Evolutionary conservation across 164 flowering plant species (phyloP), one percentile per base, ranked within the genome.

Genomic region (Litsea cubeba): DNA sequence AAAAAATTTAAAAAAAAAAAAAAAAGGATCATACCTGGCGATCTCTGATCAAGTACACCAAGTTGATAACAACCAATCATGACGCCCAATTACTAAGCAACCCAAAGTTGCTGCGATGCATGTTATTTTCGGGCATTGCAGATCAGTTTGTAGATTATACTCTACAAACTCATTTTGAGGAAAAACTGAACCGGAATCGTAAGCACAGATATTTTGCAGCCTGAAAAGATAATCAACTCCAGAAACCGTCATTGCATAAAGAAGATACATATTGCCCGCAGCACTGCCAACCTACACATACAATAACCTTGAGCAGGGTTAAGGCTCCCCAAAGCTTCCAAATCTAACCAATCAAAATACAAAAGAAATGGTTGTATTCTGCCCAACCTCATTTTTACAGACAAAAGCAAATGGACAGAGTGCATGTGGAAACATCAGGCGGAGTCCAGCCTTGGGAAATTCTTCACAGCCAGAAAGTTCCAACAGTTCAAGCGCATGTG

Each of bases 361-460:
- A 2, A 30, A 58, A 35, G 69, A 66, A 32, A 30, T 32, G 23
- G 15, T 66, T 7, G 28, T 22, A 66, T 15, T 28, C 49, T 67
- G 24, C 20, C 62, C 40, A 60, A 92, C 97, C 93, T 89, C 85
- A 66, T 83, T 66, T 72, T 79, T 74, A 83, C 83, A 87, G 20
- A 92, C 71, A 73, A 82, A 84, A 72, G 88, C 92, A 79, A 86
- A 89, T 14, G 97, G 92, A 50, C 75, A 86, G 18, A 94, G 89
- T 20, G 87, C 80, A 65, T 85, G 77, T 5, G 87, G 85, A 79
- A 92, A 94, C 26, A 73, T 46, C 58, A 94, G 82, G 26, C 91
- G 93, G 35, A 92, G 71, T 22, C 96, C 98, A 30, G 62, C 30
- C 28, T 57, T 75, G 0, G 89, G 88, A 66, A 85, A 80, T 26